Percentiles rank a stretch among this genome's conserved stretches.
Conservation (phyloP, 345 rosid genomes). For the Populus pruinosa region DNA sequence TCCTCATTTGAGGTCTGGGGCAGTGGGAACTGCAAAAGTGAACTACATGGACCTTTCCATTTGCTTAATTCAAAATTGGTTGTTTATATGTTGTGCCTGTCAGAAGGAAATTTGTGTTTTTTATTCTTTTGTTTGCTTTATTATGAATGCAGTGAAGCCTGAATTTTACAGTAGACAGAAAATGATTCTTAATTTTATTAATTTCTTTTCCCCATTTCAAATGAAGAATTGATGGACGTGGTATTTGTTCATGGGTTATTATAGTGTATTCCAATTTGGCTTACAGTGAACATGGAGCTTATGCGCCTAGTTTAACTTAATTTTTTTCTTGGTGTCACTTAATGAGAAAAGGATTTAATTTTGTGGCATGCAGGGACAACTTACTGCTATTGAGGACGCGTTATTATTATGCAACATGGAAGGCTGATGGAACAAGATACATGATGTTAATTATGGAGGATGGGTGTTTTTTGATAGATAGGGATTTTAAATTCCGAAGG, state of each 20-base stretch:
- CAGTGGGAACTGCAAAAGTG: not conserved
- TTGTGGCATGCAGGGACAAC: slow-evolving; percentile 65
- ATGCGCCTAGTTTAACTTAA: not conserved
- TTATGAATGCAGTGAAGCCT: not conserved
- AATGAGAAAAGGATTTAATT: not conserved
- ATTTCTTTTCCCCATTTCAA: not conserved
- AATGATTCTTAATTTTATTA: not conserved
- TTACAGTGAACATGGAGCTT: not conserved
- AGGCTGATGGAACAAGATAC: slow-evolving; percentile 98
- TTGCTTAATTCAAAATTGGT: not conserved
- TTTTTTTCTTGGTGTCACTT: not conserved
- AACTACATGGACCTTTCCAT: not conserved
- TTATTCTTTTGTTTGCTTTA: not conserved
- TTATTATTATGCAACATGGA: slow-evolving; percentile 98
- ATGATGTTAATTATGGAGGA: slow-evolving; percentile 90
- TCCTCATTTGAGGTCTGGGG: not conserved
- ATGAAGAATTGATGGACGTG: not conserved
- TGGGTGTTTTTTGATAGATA: slow-evolving; percentile 87
- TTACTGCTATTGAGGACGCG: slow-evolving; percentile 85
- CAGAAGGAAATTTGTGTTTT: not conserved
- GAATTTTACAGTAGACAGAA: not conserved
- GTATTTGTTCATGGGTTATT: not conserved
- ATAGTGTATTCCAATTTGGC: not conserved
- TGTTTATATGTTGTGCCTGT: not conserved
- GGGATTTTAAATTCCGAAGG: slow-evolving; percentile 83